phyloP scores from a whole-genome alignment of 306 rosid genomes.

The Dryas alaskensis region DNA sequence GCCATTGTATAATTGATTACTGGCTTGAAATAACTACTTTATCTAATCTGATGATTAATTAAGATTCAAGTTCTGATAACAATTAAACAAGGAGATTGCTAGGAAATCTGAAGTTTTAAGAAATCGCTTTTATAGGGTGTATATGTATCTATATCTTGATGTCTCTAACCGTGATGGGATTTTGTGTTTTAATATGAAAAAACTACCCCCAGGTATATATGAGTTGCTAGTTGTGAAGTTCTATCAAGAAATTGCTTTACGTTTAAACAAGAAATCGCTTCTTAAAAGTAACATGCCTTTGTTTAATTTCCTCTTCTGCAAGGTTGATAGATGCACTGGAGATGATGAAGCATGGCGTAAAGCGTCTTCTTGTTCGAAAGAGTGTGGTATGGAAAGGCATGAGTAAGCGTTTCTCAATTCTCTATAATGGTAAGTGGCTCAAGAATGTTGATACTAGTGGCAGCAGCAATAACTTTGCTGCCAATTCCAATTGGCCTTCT shows the following conservation, averaged over 20 bases:
- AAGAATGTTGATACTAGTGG: constrained; percentile 60
- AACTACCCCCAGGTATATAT: not conserved
- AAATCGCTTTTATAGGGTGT: not conserved
- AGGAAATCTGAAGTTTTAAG: not conserved
- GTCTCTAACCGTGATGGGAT: not conserved
- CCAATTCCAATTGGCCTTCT: constrained; percentile 48
- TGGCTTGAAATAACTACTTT: not conserved
- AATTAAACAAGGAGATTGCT: not conserved
- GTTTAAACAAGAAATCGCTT: constrained; percentile 7
- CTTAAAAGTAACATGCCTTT: not conserved
- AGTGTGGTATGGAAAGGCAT: constrained; percentile 91
- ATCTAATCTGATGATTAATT: not conserved
- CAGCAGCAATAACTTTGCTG: constrained; percentile 52
- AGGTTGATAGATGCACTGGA: constrained; percentile 96
- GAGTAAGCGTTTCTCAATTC: constrained; percentile 93
- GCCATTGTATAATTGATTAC: not conserved
- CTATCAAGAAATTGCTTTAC: not conserved
- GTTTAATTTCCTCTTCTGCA: constrained; percentile 16
- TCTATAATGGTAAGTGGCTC: constrained; percentile 90
- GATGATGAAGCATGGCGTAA: constrained; percentile 98
- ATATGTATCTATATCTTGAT: not conserved
- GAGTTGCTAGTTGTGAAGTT: not conserved
- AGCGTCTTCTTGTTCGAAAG: constrained; percentile 80
- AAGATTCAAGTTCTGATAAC: not conserved
- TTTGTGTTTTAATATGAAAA: not conserved